Conservation (phyloP, 78 protist genomes). For the Pigoraptor vietnamica region DNA sequence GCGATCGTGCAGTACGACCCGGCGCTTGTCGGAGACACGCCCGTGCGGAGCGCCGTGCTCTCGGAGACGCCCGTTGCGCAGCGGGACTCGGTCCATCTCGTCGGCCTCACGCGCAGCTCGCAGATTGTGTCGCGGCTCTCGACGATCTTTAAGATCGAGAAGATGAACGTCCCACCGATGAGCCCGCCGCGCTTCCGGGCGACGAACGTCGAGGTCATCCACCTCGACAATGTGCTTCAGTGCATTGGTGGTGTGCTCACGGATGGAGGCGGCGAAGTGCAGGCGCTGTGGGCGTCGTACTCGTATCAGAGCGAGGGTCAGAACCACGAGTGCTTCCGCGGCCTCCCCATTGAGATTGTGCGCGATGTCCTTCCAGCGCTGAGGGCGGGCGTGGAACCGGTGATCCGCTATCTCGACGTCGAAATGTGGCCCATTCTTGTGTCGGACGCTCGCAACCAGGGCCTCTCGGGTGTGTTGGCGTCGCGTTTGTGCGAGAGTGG, state of each 20-base stretch:
- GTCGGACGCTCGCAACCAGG: background rate
- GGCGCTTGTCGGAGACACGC: background rate
- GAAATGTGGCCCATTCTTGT: conserved; percentile 20
- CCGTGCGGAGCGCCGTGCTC: background rate
- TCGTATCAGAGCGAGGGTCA: background rate
- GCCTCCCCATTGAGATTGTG: background rate
- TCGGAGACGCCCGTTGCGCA: background rate
- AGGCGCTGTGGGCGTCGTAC: conserved; percentile 27
- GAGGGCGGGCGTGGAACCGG: background rate
- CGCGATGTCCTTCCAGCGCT: background rate
- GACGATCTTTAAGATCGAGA: conserved; percentile 15
- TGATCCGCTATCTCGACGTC: background rate
- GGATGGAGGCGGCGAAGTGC: background rate
- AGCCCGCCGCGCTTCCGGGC: conserved; percentile 40
- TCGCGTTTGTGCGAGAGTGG: background rate
- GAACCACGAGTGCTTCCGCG: background rate
- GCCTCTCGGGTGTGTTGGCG: background rate
- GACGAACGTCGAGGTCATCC: conserved; percentile 21
- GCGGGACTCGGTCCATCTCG: background rate
- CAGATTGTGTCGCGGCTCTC: conserved; percentile 8
- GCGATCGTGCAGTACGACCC: conserved; percentile 42
- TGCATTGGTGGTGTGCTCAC: conserved; percentile 23
- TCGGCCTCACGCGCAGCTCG: background rate
- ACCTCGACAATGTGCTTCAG: conserved; percentile 15
- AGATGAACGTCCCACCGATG: background rate